Evolutionary conservation across 108 stramenopile species (phyloP), one percentile per base, ranked within the genome.

Genomic region (Cyclotella choctawhatcheeana): DNA sequence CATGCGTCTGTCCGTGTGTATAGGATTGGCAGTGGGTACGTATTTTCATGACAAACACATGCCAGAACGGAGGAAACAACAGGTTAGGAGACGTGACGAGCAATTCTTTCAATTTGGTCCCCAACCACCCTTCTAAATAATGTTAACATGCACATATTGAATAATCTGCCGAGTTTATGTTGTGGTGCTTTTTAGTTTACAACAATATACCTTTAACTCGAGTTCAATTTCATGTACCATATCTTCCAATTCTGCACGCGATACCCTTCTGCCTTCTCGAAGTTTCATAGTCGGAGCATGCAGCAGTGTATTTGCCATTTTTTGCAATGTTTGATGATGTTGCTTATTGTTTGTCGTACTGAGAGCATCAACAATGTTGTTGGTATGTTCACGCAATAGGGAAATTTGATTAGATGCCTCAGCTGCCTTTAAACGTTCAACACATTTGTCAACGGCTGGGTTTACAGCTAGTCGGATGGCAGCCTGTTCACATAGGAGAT

Each of bases 381-480:
- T 22, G n/a, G 24, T 22, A 52, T 22, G 51, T 52, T 52, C 1
- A 24, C 51, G n/a, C 5, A 52, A 52, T 10, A 52, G 51, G 5
- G 51, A 52, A 21, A 52, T 52, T 22, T 52, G 4, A 52, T 52
- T 52, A 2, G 51, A 18, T 1, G 51, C 51, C 20, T 52, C 20
- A 0, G 22, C 8, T 52, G 51, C 51, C 21, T 5, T 52, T 5
- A 52, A 22, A 21, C 51, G 51, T 10, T 18, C 51, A 21, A 52
- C 51, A 52, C 51, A 52, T 22, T 18, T 22, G 20, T 52, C 21
- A 1, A 52, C 24, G 10, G 51, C 1, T 52, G 51, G 51, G 5
- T 52, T 50, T n/a, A 50, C 18, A 4, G 18, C 12, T 18, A 50
- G 48, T 4, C 80, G 60, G 21, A 67, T 74, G 0, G 83, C 89